Base-by-base conservation (phyloP, 192 early-diverging fungal species). In the Chytriomyces sp. region DNA sequence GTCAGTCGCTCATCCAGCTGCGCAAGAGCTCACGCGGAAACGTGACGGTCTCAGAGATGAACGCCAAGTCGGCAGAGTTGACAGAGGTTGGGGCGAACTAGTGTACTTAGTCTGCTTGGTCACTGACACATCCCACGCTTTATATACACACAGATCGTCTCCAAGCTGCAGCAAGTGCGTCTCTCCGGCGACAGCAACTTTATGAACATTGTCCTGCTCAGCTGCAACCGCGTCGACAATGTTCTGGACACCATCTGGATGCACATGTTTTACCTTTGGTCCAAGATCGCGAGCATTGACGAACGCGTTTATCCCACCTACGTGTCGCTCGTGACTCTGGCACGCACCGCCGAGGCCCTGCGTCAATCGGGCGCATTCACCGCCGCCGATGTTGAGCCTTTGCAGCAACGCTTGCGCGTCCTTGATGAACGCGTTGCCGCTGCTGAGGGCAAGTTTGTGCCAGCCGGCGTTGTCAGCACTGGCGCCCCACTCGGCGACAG, bases 241-340 rank as follows among this genome's bases (percentile, higher is more conserved):
- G 46, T 73, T 5, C 49, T 79, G 35, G 78, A 79, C 65, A 28
- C 70, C 18, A 75, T 75, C 78, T 79, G 78, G 78, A 65, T 79
- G 78, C 57, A 61, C 18, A 72, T 79, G 23, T 79, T 79, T 45
- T 74, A 64, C 61, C 63, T 74, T 11, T 62, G 72, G 59, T n/a
- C 18, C 70, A 72, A 72, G 70, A 72, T 72, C 53, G 70, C 70
- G 16, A 57, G 20, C 53, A 57, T 57, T 13, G 53, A 57, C 5
- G 53, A 57, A 20, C 13, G 20, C 53, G 16, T 79, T 6, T 79
- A 79, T 57, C 78, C 78, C 64, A 65, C 66, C 18, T 79, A 79
- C 69, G 78, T 79, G 11, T 50, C 61, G 13, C 72, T 79, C 45
- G 78, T 79, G 20, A 66, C 71, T 50, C 26, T 79, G 8, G 62